Conservation (phyloP, 805 yeast genomes). For the Scheffersomyces lignosus region DNA sequence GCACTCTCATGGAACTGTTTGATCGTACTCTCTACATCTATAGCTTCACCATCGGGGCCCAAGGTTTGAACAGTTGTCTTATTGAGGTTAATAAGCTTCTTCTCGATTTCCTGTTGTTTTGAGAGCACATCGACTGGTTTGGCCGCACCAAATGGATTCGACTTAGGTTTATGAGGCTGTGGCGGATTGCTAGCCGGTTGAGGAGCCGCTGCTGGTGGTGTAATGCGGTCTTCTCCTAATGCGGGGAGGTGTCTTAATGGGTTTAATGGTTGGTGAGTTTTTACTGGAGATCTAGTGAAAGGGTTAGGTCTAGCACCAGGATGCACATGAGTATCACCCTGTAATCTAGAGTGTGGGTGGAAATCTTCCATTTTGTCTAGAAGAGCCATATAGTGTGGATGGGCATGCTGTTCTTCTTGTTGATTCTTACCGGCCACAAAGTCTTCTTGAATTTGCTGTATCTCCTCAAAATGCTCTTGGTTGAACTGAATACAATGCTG, state of each 20-base stretch:
- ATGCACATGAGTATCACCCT: background rate
- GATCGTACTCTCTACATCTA: slow-evolving; percentile 44
- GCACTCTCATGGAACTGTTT: slow-evolving; percentile 7
- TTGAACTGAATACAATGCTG: slow-evolving; percentile 40
- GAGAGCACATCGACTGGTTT: slow-evolving; percentile 80
- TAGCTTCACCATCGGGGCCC: slow-evolving; percentile 63
- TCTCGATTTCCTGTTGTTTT: slow-evolving; percentile 58
- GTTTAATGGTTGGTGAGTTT: slow-evolving; percentile 8
- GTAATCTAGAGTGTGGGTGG: background rate
- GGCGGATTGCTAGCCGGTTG: too few species aligned
- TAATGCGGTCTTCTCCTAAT: background rate
- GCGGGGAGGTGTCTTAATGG: slow-evolving; percentile 1
- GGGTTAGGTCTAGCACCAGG: background rate
- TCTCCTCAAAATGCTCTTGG: slow-evolving; percentile 31
- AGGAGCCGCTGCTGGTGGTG: slow-evolving; percentile 6
- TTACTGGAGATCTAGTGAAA: background rate
- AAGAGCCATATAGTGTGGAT: background rate
- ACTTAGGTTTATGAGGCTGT: slow-evolving; percentile 38
- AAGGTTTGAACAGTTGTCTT: slow-evolving; percentile 86
- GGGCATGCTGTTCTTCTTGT: too few species aligned
- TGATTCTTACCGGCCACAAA: slow-evolving; percentile 19
- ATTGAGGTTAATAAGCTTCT: slow-evolving; percentile 83
- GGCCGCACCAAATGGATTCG: slow-evolving; percentile 81
- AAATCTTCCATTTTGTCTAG: background rate
- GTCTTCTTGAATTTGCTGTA: slow-evolving; percentile 32